phyloP scores from a whole-genome alignment of 2,329 filamentous ascomycete genomes.

The Fusarium anthophilum region DNA sequence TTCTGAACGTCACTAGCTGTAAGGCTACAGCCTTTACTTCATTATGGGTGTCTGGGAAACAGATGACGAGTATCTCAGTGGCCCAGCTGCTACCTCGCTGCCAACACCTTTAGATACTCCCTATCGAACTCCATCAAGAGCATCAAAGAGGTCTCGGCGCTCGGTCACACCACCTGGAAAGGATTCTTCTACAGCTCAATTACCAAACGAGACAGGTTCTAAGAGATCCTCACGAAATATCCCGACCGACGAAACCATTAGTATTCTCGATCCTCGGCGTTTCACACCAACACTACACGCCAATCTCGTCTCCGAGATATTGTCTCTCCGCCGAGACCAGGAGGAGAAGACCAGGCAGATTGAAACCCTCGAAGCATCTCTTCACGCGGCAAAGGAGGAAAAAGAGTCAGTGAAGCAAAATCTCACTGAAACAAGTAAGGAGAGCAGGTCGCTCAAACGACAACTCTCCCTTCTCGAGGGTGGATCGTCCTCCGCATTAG shows the following conservation, averaged over 20 bases:
- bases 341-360: constrained; percentile 90
- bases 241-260: constrained; percentile 72
- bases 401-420: constrained; percentile 75
- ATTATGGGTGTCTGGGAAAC: constrained; percentile 69
- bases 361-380: constrained; percentile 79
- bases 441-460: constrained; percentile 81
- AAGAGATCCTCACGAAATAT: constrained; percentile 68
- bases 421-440: constrained; percentile 73
- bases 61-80: constrained; percentile 68
- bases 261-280: constrained; percentile 84
- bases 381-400: constrained; percentile 78
- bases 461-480: constrained; percentile 89
- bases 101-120: constrained; percentile 78
- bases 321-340: constrained; percentile 85
- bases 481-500: constrained; percentile 84
- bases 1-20: background rate
- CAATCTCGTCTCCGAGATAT: constrained; percentile 92
- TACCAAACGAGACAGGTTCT: constrained; percentile 54
- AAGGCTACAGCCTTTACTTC: constrained; percentile 1
- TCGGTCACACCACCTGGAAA: constrained; percentile 70
- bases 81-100: constrained; percentile 64
- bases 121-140: constrained; percentile 76
- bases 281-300: constrained; percentile 97
- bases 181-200: constrained; percentile 67
- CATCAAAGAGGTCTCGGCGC: constrained; percentile 68